A percentile compares a stretch with the other conserved stretches of the same genome.
Conservation (phyloP, 768 basidiomycete species). For the Mycena crocata region DNA sequence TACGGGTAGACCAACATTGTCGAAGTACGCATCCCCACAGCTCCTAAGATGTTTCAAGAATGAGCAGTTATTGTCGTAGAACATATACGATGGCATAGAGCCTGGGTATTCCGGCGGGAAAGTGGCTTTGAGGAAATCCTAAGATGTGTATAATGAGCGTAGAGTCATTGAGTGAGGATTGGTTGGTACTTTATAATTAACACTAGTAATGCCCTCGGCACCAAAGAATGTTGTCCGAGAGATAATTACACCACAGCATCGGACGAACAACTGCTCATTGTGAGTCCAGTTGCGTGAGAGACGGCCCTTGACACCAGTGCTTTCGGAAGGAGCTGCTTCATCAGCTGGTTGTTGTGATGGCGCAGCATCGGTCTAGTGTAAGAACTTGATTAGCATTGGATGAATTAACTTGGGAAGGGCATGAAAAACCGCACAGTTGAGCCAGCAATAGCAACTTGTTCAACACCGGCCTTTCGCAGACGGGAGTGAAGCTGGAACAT, state of each 20-base stretch:
- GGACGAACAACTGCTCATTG: conserved; percentile 40
- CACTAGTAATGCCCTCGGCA: conserved; percentile 16
- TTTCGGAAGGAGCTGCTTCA: not conserved
- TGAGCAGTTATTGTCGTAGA: not conserved
- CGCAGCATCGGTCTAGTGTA: not conserved
- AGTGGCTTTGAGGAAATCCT: not conserved
- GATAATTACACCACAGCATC: conserved; percentile 36
- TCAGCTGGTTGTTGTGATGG: not conserved
- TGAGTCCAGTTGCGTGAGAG: conserved; percentile 32
- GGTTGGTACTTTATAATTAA: too few species aligned
- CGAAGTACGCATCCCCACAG: not conserved
- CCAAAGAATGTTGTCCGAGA: conserved; percentile 31
- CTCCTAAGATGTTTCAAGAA: not conserved
- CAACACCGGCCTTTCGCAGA: not conserved
- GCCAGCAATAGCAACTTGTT: not conserved
- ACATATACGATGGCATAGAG: not conserved
- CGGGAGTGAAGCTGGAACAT: conserved; percentile 16
- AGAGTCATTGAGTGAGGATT: too few species aligned
- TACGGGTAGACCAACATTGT: not conserved
- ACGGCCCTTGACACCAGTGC: conserved; percentile 19
- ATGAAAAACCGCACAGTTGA: not conserved
- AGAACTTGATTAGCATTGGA: too few species aligned
- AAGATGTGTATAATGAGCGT: too few species aligned
- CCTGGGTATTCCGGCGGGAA: not conserved
- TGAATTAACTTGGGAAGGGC: too few species aligned